Conservation (phyloP, 257 asterid species). For the Mitragyna speciosa region DNA sequence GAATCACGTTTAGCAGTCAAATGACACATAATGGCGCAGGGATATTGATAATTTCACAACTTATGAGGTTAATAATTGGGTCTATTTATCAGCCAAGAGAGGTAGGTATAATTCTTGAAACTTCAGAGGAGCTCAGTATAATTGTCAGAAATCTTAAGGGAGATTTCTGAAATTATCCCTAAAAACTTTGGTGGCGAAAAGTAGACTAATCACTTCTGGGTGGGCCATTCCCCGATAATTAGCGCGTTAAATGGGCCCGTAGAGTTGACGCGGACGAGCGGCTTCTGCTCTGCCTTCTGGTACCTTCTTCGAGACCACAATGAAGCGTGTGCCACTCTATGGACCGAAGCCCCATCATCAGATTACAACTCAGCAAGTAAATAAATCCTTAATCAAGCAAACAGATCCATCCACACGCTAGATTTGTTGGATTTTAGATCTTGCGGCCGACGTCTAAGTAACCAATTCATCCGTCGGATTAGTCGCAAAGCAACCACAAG, state of each 20-base stretch:
- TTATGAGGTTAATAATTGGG: too few relatives aligned
- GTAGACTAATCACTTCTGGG: too few relatives aligned
- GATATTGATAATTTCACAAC: too few relatives aligned
- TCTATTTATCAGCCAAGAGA: too few relatives aligned
- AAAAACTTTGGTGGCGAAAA: too few relatives aligned
- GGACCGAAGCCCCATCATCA: background rate
- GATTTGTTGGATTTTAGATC: constrained; percentile 32
- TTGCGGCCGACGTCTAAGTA: constrained; percentile 27
- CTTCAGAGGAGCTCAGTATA: too few relatives aligned
- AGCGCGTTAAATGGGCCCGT: background rate
- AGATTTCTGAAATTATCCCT: too few relatives aligned
- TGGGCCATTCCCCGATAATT: background rate
- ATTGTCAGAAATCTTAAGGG: too few relatives aligned
- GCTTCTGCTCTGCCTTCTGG: background rate
- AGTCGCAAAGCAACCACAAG: background rate
- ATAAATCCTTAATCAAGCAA: too few relatives aligned
- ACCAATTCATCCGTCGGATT: constrained; percentile 34
- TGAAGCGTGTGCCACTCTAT: background rate
- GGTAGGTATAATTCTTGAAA: too few relatives aligned
- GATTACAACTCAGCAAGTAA: background rate
- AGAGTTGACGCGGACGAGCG: background rate
- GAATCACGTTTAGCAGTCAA: too few relatives aligned
- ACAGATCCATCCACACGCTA: background rate
- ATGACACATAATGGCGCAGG: too few relatives aligned
- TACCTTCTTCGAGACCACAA: background rate